Evolutionary conservation across 805 yeast species (phyloP).

Genomic region (Metschnikowia peoriensis): DNA sequence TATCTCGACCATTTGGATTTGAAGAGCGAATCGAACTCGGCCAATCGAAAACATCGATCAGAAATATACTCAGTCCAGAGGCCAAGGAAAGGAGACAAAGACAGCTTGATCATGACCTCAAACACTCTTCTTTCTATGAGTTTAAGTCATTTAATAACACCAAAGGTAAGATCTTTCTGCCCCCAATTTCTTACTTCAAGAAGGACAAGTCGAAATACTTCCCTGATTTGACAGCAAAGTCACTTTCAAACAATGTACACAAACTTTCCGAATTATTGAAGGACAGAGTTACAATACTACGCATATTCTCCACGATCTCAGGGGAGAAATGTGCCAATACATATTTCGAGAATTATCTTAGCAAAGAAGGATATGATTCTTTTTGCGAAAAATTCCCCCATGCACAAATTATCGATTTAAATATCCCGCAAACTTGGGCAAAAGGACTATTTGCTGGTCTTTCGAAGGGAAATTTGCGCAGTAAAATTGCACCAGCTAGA

Average conservation of each 20-base stretch:
- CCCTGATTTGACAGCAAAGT: constrained; percentile 70
- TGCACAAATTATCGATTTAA: constrained; percentile 73
- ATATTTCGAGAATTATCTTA: constrained; percentile 51
- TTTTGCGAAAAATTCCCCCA: constrained; percentile 46
- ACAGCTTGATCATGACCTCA: constrained; percentile 40
- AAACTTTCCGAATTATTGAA: constrained; percentile 38
- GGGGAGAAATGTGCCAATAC: constrained; percentile 68
- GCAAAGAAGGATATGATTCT: constrained; percentile 37
- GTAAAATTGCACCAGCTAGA: constrained; percentile 45
- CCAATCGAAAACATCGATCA: constrained; percentile 7
- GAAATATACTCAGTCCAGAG: constrained; percentile 29
- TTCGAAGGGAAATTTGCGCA: constrained; percentile 42
- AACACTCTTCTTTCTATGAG: constrained; percentile 45
- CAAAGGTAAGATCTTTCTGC: constrained; percentile 77
- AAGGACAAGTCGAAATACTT: constrained; percentile 72
- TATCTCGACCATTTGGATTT: constrained; percentile 41
- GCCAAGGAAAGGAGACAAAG: constrained; percentile 39
- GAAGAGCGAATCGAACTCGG: constrained; percentile 20
- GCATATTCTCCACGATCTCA: constrained; percentile 63
- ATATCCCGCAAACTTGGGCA: constrained; percentile 68
- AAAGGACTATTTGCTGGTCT: constrained; percentile 60
- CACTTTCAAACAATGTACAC: constrained; percentile 41
- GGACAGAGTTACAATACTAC: constrained; percentile 59
- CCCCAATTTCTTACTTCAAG: constrained; percentile 80
- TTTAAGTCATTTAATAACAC: constrained; percentile 51